Evolutionary conservation across 495 filamentous ascomycete genomes (phyloP), one percentile per base, ranked within the genome.

Genomic region (Pseudomonodictys pantanalensis): DNA sequence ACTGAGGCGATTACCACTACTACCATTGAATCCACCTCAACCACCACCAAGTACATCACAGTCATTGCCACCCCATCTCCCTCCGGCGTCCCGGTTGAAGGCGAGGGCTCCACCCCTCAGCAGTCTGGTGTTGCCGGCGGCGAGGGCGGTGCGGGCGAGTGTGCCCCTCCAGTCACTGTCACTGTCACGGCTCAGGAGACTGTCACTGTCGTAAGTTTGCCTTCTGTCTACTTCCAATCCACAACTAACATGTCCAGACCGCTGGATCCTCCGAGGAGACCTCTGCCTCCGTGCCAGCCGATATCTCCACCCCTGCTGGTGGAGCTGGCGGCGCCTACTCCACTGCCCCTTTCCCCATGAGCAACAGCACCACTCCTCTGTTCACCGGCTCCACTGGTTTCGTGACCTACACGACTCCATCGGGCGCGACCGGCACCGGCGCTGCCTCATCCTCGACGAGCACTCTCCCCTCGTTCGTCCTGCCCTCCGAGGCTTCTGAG

Each of bases 131-230:
- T 38, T 29, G 30, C 49, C 49, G 23, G 3, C 28, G 51, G 51
- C 22, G 17, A 12, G 24, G 26, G 12, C 15, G 47, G 46, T n/a
- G 47, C 28, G 10, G 57, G 35, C 29, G 59, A 56, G 48, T 67
- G 64, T 51, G 49, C 46, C 38, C 30, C 56, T 29, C 64, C 64
- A 3, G 50, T 60, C 41, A 63, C 59, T 23, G 55, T 63, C 24
- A 67, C 64, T 11, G 54, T 67, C 50, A 67, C 64, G 18, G 54
- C 39, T 20, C 49, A 59, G 54, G 64, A 67, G 60, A 63, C 59
- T 17, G 60, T 67, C 55, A 60, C 54, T 52, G 64, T 66, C 42
- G 62, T 65, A 60, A 50, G 56, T 60, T 32, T 2, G 15, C 2
- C 26, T n/a, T 17, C 22, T 12, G 6, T 12, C 9, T n/a, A 18